Evolutionary conservation across 2,329 filamentous ascomycete genomes (phyloP), one percentile per base, ranked within the genome.

Genomic region (Phyllosticta citrichinensis): DNA sequence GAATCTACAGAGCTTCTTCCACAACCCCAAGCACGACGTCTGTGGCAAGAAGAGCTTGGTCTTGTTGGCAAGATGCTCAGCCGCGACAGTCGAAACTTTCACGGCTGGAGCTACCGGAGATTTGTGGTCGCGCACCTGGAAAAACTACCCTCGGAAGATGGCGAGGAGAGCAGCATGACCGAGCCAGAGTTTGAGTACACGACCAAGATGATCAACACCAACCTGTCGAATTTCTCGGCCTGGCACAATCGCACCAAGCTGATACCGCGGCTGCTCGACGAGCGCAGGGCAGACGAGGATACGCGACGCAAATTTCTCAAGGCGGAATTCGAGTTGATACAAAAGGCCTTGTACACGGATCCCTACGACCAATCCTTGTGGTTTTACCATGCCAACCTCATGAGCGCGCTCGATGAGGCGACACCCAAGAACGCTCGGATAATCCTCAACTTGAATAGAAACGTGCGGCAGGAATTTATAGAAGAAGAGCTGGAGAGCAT

Each of bases 291-390:
- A 1, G 81, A 83, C 63, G 80, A 84, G 56, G 75, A 73, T 20
- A 82, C 84, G 55, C 81, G 94, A 60, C 82, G 80, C 67, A 76
- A 77, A 50, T 87, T 96, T 68, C 77, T 97, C 9, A 86, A 93
- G 58, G 77, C 85, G 65, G 94, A 99, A 75, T 79, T 97, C 57
- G 79, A 83, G 25, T 77, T 89, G 52, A 86, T 96, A 25, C 85
- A 87, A 60, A 83, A 87, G 61, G 92, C 88, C 0, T 79, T 97
- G 56, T 94, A 91, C 63, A 89, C 90, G 47, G 92, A 95, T 62
- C 91, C 93, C 0, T 91, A 96, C 66, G 93, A 97, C 70, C 93
- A 97, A 71, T 96, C 91, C 19, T 80, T 97, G 5, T 99, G 94
- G 92, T 96, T 95, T 74, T 97, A 99, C 70, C 91, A 97, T 72